Evolutionary conservation across 1,284 basidiomycete species (phyloP).

Genomic region (Schizopora paradoxa): DNA sequence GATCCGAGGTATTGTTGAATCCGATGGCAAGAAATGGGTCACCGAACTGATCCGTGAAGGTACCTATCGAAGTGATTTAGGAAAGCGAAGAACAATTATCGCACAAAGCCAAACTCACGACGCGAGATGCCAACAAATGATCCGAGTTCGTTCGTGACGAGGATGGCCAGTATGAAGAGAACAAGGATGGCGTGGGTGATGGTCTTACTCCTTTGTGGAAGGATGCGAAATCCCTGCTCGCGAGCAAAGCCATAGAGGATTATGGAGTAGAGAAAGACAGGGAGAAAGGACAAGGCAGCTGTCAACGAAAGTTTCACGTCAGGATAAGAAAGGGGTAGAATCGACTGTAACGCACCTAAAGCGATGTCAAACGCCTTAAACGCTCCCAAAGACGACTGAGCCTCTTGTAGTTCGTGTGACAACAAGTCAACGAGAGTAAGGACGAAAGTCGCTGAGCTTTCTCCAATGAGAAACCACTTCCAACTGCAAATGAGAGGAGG

Average conservation of each 20-base stretch:
- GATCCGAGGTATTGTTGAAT: constrained; percentile 34
- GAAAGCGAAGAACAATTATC: background rate
- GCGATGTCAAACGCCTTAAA: constrained; percentile 40
- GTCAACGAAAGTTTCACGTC: too few relatives aligned
- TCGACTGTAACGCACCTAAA: constrained; percentile 36
- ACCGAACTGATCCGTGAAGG: constrained; percentile 4
- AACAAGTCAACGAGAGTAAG: constrained; percentile 58
- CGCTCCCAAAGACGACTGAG: constrained; percentile 33
- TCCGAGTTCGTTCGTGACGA: constrained; percentile 51
- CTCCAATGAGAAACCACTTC: constrained; percentile 54
- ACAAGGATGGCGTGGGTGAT: constrained; percentile 43
- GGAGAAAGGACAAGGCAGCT: constrained; percentile 53
- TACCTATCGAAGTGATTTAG: constrained; percentile 2
- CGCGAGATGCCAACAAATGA: constrained; percentile 60
- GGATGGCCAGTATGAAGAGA: constrained; percentile 48
- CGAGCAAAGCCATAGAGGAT: constrained; percentile 50
- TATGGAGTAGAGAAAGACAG: constrained; percentile 49
- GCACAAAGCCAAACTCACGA: constrained; percentile 36
- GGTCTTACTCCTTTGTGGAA: constrained; percentile 46
- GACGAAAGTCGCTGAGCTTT: constrained; percentile 55
- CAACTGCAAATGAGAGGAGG: constrained; percentile 30
- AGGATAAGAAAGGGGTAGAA: constrained; percentile 2
- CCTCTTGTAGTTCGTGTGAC: constrained; percentile 47
- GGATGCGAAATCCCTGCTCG: constrained; percentile 41
- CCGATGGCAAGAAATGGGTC: constrained; percentile 33